Conservation (phyloP, 179 eudicot species). For the Patellifolia procumbens region DNA sequence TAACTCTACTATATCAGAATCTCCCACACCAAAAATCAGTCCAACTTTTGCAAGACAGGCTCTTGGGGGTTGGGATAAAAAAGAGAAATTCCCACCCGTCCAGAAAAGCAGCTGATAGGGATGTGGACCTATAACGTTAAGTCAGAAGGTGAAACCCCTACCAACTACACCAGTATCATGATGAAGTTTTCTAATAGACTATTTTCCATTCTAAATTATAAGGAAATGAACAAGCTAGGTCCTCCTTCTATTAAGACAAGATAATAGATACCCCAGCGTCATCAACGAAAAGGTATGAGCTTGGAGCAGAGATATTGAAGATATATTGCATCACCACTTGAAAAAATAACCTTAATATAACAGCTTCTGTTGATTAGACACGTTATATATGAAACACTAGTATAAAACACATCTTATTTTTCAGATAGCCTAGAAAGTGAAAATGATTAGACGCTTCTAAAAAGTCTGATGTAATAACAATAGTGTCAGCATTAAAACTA, state of each 20-base stretch:
- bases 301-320: conserved; percentile 1
- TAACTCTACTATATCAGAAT: too few relatives aligned
- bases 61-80: too few relatives aligned
- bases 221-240: background rate
- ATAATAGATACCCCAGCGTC: background rate
- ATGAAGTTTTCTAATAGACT: background rate
- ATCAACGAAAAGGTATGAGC: background rate
- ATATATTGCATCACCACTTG: background rate
- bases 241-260: too few relatives aligned
- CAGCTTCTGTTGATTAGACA: too few relatives aligned
- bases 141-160: too few relatives aligned
- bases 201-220: background rate
- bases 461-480: background rate
- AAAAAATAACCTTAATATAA: background rate
- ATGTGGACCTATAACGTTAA: too few relatives aligned
- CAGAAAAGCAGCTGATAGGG: too few relatives aligned
- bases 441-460: background rate
- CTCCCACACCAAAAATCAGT: too few relatives aligned
- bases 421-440: background rate
- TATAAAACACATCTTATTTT: background rate
- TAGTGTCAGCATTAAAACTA: background rate
- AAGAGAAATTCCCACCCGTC: too few relatives aligned
- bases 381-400: background rate
- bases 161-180: too few relatives aligned
- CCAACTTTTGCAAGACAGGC: too few relatives aligned